Evolutionary conservation across 805 yeast genomes (phyloP), one percentile per base, ranked within the genome.

Genomic region (Ogataea salicorniae): DNA sequence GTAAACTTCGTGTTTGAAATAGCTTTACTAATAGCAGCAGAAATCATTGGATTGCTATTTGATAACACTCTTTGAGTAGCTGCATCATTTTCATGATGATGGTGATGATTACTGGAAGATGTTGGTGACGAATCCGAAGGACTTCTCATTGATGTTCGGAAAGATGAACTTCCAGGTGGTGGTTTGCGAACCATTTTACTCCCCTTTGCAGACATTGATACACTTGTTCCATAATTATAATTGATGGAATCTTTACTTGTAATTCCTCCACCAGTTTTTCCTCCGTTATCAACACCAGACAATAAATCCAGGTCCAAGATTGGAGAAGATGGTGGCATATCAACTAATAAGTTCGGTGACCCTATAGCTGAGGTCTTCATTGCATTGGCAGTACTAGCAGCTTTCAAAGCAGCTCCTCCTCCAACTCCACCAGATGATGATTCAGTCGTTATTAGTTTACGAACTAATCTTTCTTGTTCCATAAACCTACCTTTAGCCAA

Each of bases 401-500:
- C 75, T 39, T 61, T 62, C 38, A 62, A 62, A 5, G 74, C 72
- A 34, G 69, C 64, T 34, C 64, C 66, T 6, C 66, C 67, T 2
- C 69, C 69, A 5, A 54, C 47, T 11, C 70, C 69, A 6, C 67
- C 61, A 47, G 56, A 53, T 5, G 64, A 67, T 29, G 63, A 49
- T 20, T 2, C 49, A 46, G 6, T 57, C 66, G 33, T 26, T 26
- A 66, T 40, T 14, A 48, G 42, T 18, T 53, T 46, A 40, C 58
- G 55, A 7, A 62, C 64, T 18, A 59, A 49, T 50, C 78, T 68
- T 40, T 81, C 85, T 48, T 68, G 72, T 33, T 76, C 79, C 37
- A 71, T 68, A 14, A 63, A 60, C 44, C 79, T 74, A 2, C 84
- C 68, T 48, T 70, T 73, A 5, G 76, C 77, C 17, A 83, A 62